Percentiles rank a stretch among this genome's conserved stretches.
phyloP scores from a whole-genome alignment of 192 early-diverging fungal genomes.

The Linnemannia elongata region DNA sequence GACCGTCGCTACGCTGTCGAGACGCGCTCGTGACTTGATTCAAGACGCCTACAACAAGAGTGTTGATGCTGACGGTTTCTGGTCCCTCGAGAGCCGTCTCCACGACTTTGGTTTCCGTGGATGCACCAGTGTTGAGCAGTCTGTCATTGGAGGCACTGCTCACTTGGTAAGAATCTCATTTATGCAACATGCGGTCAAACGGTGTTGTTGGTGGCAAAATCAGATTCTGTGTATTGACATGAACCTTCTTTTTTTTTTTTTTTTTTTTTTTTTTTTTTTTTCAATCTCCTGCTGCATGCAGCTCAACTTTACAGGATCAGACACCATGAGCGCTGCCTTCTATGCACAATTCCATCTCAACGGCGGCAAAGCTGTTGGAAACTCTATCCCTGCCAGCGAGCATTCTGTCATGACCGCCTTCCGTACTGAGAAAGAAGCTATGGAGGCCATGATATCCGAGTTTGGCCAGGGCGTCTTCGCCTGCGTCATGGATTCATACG shows the following conservation, averaged over 20 bases:
- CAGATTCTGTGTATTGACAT: not conserved
- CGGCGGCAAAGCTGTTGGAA: slow-evolving; percentile 76
- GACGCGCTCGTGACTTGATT: slow-evolving; percentile 73
- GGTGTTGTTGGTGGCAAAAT: not conserved
- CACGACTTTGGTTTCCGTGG: slow-evolving; percentile 96
- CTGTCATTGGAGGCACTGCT: slow-evolving; percentile 86
- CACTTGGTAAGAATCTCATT: slow-evolving; percentile 70
- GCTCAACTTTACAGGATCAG: slow-evolving; percentile 87
- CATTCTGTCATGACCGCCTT: slow-evolving; percentile 92
- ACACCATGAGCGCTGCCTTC: slow-evolving; percentile 84
- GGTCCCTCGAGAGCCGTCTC: slow-evolving; percentile 74
- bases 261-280: slow-evolving; percentile 13
- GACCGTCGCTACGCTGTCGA: slow-evolving; percentile 87
- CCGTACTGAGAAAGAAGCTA: slow-evolving; percentile 79
- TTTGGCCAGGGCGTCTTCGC: slow-evolving; percentile 84
- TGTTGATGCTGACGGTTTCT: slow-evolving; percentile 71
- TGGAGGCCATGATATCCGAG: slow-evolving; percentile 70
- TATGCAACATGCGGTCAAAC: not conserved
- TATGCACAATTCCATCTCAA: slow-evolving; percentile 87
- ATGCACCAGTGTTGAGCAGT: slow-evolving; percentile 88
- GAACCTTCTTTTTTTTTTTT: not conserved
- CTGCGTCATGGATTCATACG: slow-evolving; percentile 94
- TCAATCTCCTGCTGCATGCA: slow-evolving; percentile 19
- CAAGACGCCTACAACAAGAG: slow-evolving; percentile 71
- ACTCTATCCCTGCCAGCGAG: slow-evolving; percentile 90